phyloP scores from a whole-genome alignment of 2,329 filamentous ascomycete genomes.

The Geosmithia morbida region DNA sequence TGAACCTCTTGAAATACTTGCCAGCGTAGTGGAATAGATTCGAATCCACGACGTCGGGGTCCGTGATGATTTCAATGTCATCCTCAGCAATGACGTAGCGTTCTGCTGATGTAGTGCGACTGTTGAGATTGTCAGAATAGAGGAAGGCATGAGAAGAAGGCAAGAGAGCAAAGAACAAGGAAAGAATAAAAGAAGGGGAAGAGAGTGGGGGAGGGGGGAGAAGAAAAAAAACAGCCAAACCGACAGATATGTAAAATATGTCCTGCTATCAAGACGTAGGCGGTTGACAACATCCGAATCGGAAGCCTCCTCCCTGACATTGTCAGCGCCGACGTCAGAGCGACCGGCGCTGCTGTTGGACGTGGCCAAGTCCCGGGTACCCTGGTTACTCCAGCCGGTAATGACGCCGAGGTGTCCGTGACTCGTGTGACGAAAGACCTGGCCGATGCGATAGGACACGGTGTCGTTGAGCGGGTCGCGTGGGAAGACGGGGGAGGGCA shows the following conservation, averaged over 20 bases:
- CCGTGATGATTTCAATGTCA: constrained; percentile 54
- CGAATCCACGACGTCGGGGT: constrained; percentile 30
- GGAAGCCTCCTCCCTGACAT: constrained; percentile 1
- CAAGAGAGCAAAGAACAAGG: constrained; percentile 23
- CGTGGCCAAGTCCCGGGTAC: constrained; percentile 5
- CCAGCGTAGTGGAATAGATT: constrained; percentile 58
- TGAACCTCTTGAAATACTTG: constrained; percentile 80
- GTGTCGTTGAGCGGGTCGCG: constrained; percentile 10
- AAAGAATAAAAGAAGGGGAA: constrained; percentile 34
- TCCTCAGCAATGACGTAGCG: constrained; percentile 42
- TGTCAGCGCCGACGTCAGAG: neutral
- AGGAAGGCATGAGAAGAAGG: neutral
- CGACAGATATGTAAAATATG: constrained; percentile 67
- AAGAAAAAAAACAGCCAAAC: too few species aligned
- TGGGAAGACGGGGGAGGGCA: constrained; percentile 5
- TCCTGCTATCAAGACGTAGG: neutral
- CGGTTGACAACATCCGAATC: constrained; percentile 11
- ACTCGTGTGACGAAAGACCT: constrained; percentile 70
- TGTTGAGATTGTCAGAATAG: constrained; percentile 4
- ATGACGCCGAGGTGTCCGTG: constrained; percentile 73
- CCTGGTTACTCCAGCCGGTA: constrained; percentile 65
- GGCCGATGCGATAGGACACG: constrained; percentile 52
- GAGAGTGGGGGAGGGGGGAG: too few species aligned
- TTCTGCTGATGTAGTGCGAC: constrained; percentile 17
- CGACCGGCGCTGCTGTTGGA: neutral